Evolutionary conservation across 1,284 basidiomycete genomes (phyloP), one percentile per base, ranked within the genome.

Genomic region (Inonotus hispidus): DNA sequence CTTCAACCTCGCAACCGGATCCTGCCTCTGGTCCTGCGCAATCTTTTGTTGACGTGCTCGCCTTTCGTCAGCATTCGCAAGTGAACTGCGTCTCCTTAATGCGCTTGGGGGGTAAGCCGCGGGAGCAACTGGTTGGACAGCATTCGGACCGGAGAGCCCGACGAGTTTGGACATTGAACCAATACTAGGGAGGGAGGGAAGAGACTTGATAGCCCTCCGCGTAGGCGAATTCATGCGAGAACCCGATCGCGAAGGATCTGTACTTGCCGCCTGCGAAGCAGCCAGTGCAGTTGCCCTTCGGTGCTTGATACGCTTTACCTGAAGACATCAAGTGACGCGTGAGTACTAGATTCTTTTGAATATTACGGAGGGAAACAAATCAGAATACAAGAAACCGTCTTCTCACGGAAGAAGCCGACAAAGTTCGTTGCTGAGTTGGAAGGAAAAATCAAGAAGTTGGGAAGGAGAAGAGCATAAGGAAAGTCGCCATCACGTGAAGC

Each of bases 1-100:
- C 77, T 98, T 98, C 64, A 99, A 80, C 52, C 93, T 79, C 14
- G 90, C 87, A 38, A 94, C 88, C 0, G 95, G 94, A 72, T 91
- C 93, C 71, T 87, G 81, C 61, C 79, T 77, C 19, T 43, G 41
- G 6, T n/a, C 41, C 69, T 80, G 79, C 65, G 70, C 69, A 60
- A 78, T 75, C 56, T 75, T 74, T 59, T 75, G 43, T 25, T 57
- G 29, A 32, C 39, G 21, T 11, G 11, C 47, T 21, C 47, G 47
- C 27, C 25, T 49, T 21, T 49, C 47, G 3, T 49, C 47, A 10
- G 8, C 27, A 16, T 23, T 49, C 16, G 14, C 5, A 23, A 39
- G 35, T 47, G 59, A 56, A 16, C 45, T 49, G 19, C 56, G 53
- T 16, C 53, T 43, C 38, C 57, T 60, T 19, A 63, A 14, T 13